A percentile compares a stretch with the other conserved stretches of the same genome.
Conservation (phyloP, 1,284 basidiomycete species). For the Sporisorium sorghi region DNA sequence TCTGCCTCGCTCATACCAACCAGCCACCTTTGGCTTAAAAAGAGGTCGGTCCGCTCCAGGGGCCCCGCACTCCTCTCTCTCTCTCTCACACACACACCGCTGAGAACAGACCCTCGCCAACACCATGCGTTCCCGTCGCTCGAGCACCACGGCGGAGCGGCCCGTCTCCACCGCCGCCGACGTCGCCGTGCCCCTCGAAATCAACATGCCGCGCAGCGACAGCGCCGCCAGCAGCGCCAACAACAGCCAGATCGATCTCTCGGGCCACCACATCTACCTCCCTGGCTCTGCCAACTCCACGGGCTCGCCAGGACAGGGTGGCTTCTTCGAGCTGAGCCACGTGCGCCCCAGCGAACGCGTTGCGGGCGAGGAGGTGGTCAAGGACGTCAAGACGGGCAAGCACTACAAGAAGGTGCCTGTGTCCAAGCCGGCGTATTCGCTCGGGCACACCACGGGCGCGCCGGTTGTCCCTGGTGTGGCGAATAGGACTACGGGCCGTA, state of each 20-base stretch:
- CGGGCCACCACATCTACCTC: slow-evolving; percentile 44
- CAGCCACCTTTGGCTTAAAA: background rate
- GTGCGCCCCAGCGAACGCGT: slow-evolving; percentile 33
- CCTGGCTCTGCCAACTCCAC: slow-evolving; percentile 4
- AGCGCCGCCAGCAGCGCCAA: slow-evolving; percentile 29
- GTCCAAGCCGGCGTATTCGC: slow-evolving; percentile 38
- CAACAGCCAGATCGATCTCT: slow-evolving; percentile 38
- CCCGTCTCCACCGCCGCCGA: slow-evolving; percentile 27
- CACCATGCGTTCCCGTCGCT: slow-evolving; percentile 34
- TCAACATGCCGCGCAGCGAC: slow-evolving; percentile 25
- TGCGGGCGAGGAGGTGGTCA: slow-evolving; percentile 45
- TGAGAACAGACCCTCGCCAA: background rate
- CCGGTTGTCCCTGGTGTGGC: slow-evolving; percentile 18
- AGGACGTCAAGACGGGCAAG: slow-evolving; percentile 54
- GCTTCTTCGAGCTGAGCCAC: slow-evolving; percentile 34
- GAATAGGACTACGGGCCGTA: slow-evolving; percentile 26
- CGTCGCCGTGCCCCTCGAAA: slow-evolving; percentile 40
- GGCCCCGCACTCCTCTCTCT: background rate
- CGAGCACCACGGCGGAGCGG: slow-evolving; percentile 14
- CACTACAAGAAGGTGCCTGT: slow-evolving; percentile 52
- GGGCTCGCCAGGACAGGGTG: slow-evolving; percentile 9
- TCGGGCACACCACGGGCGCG: slow-evolving; percentile 47
- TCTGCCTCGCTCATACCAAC: no score
- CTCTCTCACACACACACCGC: background rate
- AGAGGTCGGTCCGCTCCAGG: background rate